Evolutionary conservation across 2,329 filamentous ascomycete species (phyloP), one percentile per base, ranked within the genome.

Genomic region (Botrytis fragariae): DNA sequence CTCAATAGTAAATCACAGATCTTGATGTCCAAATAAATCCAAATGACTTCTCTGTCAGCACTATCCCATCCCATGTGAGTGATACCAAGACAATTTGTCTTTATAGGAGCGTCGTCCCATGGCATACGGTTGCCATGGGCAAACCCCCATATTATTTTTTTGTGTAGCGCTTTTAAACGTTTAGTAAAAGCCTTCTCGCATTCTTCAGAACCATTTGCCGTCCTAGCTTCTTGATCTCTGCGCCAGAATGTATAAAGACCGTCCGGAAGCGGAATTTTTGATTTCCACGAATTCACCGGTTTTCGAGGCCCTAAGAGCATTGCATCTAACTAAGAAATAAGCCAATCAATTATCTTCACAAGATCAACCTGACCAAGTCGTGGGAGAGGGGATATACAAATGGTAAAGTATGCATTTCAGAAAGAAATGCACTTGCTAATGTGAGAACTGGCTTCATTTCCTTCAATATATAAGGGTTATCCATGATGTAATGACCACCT

Each of bases 361-460:
- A 25, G 42, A 39, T 35, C 4, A 3, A 32, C n/a, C 8, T 3
- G 4, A 42, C 2, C 1, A 44, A 51, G 35, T 8, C 18, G n/a
- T 25, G 51, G 6, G 4, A 9, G 16, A n/a, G 29, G 54, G 35
- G 20, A 18, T 25, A 54, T 71, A 71, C 69, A 71, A 44, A 64
- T 16, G 44, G 59, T 25, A 64, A 9, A 45, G 22, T 16, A 22
- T 64, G 45, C 45, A 59, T 29, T 42, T 72, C 73, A n/a, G 61
- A 73, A 32, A 78, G 57, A 32, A 75, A 79, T 18, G 71, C 81
- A 0, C 71, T 78, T 5, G 79, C 80, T 0, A 79, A 77, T 18
- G 81, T 80, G 29, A 78, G 64, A 35, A 39, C 48, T 20, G 76
- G 76, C 44, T 74, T 45, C 35, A 77, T 73, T 32, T 69, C 59